phyloP scores from a whole-genome alignment of 2,329 filamentous ascomycete genomes.

The Aspergillus sp. region DNA sequence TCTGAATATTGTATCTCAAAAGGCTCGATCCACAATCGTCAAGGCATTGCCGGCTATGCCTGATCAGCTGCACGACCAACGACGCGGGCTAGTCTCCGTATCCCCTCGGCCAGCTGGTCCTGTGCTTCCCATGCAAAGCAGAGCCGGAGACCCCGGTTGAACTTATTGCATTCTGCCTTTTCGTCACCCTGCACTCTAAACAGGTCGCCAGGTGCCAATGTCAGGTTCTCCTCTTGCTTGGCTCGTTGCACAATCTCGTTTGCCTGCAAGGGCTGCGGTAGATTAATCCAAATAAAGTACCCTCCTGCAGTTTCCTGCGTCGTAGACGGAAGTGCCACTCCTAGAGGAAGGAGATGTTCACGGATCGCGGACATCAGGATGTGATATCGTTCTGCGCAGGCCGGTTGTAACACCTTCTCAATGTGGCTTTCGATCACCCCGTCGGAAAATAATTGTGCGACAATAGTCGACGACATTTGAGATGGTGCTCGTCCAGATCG shows the following conservation, averaged over 20 bases:
- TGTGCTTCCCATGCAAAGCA: constrained; percentile 72
- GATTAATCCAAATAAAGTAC: constrained; percentile 77
- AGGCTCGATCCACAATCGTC: no score
- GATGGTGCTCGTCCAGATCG: constrained; percentile 57
- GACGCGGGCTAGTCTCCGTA: constrained; percentile 54
- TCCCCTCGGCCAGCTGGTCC: constrained; percentile 60
- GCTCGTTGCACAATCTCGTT: constrained; percentile 55
- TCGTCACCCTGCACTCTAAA: constrained; percentile 63
- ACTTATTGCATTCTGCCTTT: constrained; percentile 46
- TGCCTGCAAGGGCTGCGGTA: constrained; percentile 54
- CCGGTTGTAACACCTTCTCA: constrained; percentile 48
- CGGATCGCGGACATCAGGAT: constrained; percentile 57
- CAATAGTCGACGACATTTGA: constrained; percentile 54
- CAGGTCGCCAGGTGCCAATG: constrained; percentile 63
- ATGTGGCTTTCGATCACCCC: constrained; percentile 54
- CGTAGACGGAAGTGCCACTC: constrained; percentile 39
- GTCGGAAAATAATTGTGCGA: constrained; percentile 51
- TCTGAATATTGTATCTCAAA: not conserved
- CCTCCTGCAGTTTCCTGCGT: constrained; percentile 60
- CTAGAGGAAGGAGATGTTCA: constrained; percentile 58
- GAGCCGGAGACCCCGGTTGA: constrained; percentile 58
- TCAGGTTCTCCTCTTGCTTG: constrained; percentile 60
- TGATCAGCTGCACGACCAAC: constrained; percentile 5
- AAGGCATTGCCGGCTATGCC: no score
- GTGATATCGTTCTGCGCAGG: constrained; percentile 51